Evolutionary conservation across 1,284 basidiomycete species (phyloP).

Genomic region (Prillingera fragicola): DNA sequence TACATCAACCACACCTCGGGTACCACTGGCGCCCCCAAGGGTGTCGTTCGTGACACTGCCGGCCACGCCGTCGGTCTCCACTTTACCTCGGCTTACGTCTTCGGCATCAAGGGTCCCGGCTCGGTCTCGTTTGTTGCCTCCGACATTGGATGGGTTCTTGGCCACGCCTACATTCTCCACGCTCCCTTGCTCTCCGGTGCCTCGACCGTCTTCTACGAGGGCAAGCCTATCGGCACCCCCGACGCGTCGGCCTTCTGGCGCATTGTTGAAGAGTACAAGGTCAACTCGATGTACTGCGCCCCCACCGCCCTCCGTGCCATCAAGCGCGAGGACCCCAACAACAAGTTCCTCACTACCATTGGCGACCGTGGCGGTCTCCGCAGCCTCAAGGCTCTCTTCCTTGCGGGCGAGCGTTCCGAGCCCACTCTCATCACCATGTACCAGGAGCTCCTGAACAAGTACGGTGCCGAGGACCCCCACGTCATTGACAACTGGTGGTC

Average conservation of each 20-base stretch:
- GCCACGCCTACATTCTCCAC: conserved; percentile 92
- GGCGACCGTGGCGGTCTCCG: conserved; percentile 14
- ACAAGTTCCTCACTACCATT: conserved; percentile 7
- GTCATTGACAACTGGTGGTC: conserved; percentile 93
- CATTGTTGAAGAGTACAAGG: conserved; percentile 76
- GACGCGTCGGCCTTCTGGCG: conserved; percentile 93
- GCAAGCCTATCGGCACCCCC: conserved; percentile 82
- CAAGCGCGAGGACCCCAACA: conserved; percentile 21
- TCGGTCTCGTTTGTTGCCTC: conserved; percentile 59
- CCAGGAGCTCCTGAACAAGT: conserved; percentile 19
- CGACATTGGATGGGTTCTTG: conserved; percentile 95
- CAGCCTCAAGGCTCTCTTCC: conserved; percentile 16
- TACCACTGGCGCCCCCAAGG: conserved; percentile 91
- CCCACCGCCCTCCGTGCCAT: conserved; percentile 54
- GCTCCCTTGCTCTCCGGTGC: conserved; percentile 76
- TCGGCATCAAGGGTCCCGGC: conserved; percentile 65
- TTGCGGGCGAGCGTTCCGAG: conserved; percentile 21
- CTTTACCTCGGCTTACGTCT: conserved; percentile 82
- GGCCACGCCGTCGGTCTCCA: conserved; percentile 83
- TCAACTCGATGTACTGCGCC: conserved; percentile 86
- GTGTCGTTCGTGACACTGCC: conserved; percentile 88
- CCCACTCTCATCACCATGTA: conserved; percentile 17
- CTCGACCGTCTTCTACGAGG: conserved; percentile 86
- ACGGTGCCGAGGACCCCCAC: conserved; percentile 12
- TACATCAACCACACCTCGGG: conserved; percentile 67